These are phyloP conservation scores for Calocera viscosa DNA, from an alignment of 768 basidiomycete species.

Conservation along the genomic window DNA sequence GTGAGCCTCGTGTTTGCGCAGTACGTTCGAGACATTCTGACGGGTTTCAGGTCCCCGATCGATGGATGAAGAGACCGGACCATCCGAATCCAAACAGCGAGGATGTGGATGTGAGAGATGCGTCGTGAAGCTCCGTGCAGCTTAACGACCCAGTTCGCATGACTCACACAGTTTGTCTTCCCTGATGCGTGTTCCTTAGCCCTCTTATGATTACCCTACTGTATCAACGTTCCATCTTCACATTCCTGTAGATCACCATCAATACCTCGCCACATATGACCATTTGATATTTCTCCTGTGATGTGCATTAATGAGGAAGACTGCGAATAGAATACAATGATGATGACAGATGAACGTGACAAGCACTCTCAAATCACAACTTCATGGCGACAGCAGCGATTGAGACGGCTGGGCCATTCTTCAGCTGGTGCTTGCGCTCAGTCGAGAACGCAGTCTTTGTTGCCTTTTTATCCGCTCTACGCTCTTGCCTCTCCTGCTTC, in stretches of 20 bases:
- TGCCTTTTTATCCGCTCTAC: slow-evolving; percentile 33
- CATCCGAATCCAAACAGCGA: slow-evolving; percentile 37
- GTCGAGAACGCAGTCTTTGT: slow-evolving; percentile 31
- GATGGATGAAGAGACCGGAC: slow-evolving; percentile 83
- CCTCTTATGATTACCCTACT: background rate
- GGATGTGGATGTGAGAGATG: background rate
- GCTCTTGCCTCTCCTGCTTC: slow-evolving; percentile 31
- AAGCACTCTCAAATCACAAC: background rate
- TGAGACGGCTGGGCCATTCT: background rate
- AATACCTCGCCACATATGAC: background rate
- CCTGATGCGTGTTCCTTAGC: background rate
- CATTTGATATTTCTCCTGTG: background rate
- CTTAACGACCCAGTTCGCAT: too few species aligned
- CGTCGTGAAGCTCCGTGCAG: too few species aligned
- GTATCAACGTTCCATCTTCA: background rate
- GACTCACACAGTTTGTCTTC: too few species aligned
- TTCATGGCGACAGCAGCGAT: background rate
- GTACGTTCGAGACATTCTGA: slow-evolving; percentile 12
- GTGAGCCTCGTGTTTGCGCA: slow-evolving; percentile 33
- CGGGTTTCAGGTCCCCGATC: slow-evolving; percentile 55
- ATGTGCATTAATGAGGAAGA: background rate
- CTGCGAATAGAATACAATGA: background rate
- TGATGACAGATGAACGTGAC: background rate
- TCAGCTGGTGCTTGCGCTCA: slow-evolving; percentile 31
- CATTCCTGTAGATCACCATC: background rate